Evolutionary conservation across 176 grass and related monocot species (phyloP).

Genomic region (Avena sativa): DNA sequence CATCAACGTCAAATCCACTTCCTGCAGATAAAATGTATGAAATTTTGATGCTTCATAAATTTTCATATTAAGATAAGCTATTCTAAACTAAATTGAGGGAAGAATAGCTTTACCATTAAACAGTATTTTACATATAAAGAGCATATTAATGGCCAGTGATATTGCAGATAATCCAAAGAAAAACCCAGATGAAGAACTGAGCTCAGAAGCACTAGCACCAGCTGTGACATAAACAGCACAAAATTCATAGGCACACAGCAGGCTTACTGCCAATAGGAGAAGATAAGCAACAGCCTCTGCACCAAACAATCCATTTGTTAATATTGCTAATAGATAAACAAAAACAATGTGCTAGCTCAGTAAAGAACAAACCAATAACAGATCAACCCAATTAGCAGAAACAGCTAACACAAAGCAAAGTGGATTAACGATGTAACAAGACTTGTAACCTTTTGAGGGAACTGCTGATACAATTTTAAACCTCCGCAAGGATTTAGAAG

Average conservation of each 20-base stretch:
- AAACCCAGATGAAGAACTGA: conserved; percentile 92
- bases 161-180: conserved; percentile 98
- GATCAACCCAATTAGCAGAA: conserved; percentile 3
- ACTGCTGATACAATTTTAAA: conserved; percentile 24
- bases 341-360: conserved; percentile 5
- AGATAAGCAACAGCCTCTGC: conserved; percentile 97
- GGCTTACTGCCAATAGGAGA: conserved; percentile 83
- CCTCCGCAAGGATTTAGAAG: conserved; percentile 13
- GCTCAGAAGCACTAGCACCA: conserved; percentile 82
- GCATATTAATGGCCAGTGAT: conserved; percentile 97
- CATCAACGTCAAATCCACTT: conserved; percentile 97
- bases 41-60: conserved; percentile 13
- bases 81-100: conserved; percentile 11
- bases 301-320: conserved; percentile 53
- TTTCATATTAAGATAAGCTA: conserved; percentile 13
- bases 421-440: conserved; percentile 4
- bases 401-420: background rate
- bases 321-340: conserved; percentile 26
- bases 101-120: conserved; percentile 80
- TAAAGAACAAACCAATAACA: conserved; percentile 41
- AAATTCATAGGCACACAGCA: conserved; percentile 94
- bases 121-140: conserved; percentile 98
- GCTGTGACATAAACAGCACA: conserved; percentile 98
- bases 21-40: conserved; percentile 57
- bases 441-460: conserved; percentile 21